Base-by-base conservation (phyloP, 306 rosid species). In the Quercus dentata region DNA sequence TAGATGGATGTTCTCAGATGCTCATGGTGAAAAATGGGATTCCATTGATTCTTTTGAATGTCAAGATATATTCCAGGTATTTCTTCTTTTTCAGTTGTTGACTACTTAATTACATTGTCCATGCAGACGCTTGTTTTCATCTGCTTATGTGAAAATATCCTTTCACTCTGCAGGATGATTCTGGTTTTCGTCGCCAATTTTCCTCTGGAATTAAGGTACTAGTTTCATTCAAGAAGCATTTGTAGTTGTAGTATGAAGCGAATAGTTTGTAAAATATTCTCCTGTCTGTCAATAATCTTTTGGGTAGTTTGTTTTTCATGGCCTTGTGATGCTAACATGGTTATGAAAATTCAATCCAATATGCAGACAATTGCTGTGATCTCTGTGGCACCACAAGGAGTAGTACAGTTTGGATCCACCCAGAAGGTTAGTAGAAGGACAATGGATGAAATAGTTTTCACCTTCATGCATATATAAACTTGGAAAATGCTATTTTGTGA, bases 181-280 rank as follows among this genome's bases (percentile, higher is more conserved):
- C 86, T 27, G 86, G 76, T 76, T 75, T 92, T 78, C 67, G 35
- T 65, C 83, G 74, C 71, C 96, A 89, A 51, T 89, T 94, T 78
- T 88, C 87, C 28, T 87, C 77, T 77, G 97, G 97, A 14, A 86
- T 94, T 33, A 94, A 94, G 97, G 97, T 94, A 89, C n/a, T 27
- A 33, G 77, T 71, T 35, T 71, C 23, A 28, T 69, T 21, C 7
- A 4, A 35, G 57, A 73, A 55, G 59, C 52, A 25, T 33, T 49
- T 54, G 19, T 59, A 4, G 28, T 33, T 54, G 19, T 59, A 3
- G 28, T 68, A 25, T 25, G 20, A 46, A 18, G 54, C 23, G 21
- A 12, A 77, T 77, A 49, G 44, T 5, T 25, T 74, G 21, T 61
- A 12, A 44, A 46, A 13, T 17, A 67, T 67, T 33, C 51, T 23